Conservation (phyloP, 495 filamentous ascomycete genomes). For the Lepidopterella palustris region DNA sequence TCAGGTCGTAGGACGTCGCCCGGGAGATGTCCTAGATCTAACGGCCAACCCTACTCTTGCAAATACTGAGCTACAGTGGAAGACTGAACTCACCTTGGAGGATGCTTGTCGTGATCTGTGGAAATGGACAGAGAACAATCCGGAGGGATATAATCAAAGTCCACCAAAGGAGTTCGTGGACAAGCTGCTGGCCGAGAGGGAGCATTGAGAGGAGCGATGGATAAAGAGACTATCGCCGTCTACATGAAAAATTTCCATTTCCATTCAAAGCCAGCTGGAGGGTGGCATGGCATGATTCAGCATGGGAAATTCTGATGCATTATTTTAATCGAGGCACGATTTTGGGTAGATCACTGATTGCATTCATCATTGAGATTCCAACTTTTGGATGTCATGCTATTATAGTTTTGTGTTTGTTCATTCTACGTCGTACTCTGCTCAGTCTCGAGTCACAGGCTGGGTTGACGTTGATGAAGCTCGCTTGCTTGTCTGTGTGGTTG, state of each 20-base stretch:
- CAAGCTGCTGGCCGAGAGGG: conserved; percentile 12
- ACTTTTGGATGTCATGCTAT: neutral
- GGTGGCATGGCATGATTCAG: no score
- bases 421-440: neutral
- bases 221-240: neutral
- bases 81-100: conserved; percentile 82
- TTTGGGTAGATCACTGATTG: neutral
- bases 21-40: conserved; percentile 88
- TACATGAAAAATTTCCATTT: neutral
- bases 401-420: neutral
- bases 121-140: conserved; percentile 94
- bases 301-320: neutral
- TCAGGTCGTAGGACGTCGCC: conserved; percentile 73
- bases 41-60: conserved; percentile 86
- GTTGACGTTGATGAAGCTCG: neutral
- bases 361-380: neutral
- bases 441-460: neutral
- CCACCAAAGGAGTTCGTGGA: conserved; percentile 79
- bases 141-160: conserved; percentile 84
- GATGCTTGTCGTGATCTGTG: conserved; percentile 90
- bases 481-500: no score
- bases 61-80: conserved; percentile 85
- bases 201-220: neutral
- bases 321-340: neutral
- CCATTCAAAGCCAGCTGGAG: no score